Conservation (phyloP, 1,284 basidiomycete genomes). For the Ganoderma boninense region DNA sequence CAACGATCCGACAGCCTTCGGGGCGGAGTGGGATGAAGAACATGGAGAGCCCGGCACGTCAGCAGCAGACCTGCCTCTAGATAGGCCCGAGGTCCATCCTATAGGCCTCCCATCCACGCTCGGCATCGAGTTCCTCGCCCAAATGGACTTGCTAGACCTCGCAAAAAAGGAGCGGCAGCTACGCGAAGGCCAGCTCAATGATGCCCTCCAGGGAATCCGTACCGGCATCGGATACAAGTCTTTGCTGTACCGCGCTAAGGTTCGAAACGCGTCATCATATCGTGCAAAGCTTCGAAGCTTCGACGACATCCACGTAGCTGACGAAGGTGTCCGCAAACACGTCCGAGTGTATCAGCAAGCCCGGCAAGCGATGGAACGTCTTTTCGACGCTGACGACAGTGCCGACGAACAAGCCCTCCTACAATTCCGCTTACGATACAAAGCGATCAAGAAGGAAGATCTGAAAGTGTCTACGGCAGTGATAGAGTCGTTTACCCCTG, state of each 20-base stretch:
- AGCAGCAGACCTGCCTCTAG: not conserved
- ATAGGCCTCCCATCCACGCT: slow-evolving; percentile 4
- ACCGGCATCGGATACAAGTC: slow-evolving; percentile 16
- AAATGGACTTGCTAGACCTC: not conserved
- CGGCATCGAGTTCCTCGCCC: not conserved
- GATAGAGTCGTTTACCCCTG: not conserved
- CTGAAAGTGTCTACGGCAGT: not conserved
- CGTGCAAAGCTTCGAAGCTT: not conserved
- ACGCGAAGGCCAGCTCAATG: slow-evolving; percentile 1
- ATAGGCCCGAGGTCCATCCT: not conserved
- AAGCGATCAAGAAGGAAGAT: not conserved
- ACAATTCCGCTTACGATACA: not conserved
- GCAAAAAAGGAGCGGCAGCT: slow-evolving; percentile 7
- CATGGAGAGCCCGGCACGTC: not conserved
- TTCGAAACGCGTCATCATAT: slow-evolving; percentile 3
- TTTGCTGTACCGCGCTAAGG: slow-evolving; percentile 2
- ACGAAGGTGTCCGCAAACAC: not conserved
- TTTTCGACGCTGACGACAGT: not conserved
- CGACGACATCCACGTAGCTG: slow-evolving; percentile 7
- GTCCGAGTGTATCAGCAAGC: slow-evolving; percentile 6
- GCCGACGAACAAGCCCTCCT: not conserved
- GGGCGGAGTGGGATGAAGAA: not conserved
- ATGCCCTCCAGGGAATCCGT: slow-evolving; percentile 8
- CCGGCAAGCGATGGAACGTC: not conserved
- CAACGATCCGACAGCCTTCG: not conserved